Percentiles rank a stretch among this genome's conserved stretches.
phyloP scores from a whole-genome alignment of 371 early-diverging fungal genomes.

The Choanephora cucurbitarum region DNA sequence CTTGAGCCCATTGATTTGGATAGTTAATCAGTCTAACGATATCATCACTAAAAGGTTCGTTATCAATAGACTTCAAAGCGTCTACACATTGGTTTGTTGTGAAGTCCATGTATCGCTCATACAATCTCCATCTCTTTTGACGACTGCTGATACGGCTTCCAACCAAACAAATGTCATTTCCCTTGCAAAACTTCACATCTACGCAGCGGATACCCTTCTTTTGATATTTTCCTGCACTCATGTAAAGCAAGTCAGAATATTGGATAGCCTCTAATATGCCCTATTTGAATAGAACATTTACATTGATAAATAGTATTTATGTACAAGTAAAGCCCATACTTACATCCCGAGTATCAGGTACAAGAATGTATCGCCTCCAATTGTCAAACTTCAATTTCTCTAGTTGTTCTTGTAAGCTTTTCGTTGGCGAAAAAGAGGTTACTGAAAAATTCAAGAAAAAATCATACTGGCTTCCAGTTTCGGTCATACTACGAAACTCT shows the following conservation, averaged over 20 bases:
- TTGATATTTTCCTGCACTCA: constrained; percentile 10
- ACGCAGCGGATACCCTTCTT: constrained; percentile 18
- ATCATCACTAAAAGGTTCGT: constrained; percentile 6
- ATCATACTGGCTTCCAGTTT: neutral
- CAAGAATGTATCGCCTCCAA: constrained; percentile 36
- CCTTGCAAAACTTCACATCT: neutral
- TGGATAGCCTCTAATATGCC: constrained; percentile 31
- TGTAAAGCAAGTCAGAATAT: constrained; percentile 35
- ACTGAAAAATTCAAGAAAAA: neutral
- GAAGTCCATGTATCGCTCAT: constrained; percentile 35
- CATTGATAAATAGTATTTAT: too few species aligned
- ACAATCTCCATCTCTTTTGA: constrained; percentile 20
- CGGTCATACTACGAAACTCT: constrained; percentile 7
- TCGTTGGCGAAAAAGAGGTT: neutral
- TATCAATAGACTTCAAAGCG: constrained; percentile 19
- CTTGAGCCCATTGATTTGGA: constrained; percentile 34
- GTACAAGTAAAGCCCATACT: too few species aligned
- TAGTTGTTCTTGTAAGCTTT: constrained; percentile 5
- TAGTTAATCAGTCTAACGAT: constrained; percentile 22
- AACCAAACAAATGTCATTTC: neutral
- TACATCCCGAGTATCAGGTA: constrained; percentile 33
- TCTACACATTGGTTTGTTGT: constrained; percentile 29
- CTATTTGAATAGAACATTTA: constrained; percentile 14
- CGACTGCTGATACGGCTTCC: neutral
- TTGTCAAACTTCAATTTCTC: constrained; percentile 9